phyloP scores from a whole-genome alignment of 2,329 filamentous ascomycete species.

The Calonectria honghensis region DNA sequence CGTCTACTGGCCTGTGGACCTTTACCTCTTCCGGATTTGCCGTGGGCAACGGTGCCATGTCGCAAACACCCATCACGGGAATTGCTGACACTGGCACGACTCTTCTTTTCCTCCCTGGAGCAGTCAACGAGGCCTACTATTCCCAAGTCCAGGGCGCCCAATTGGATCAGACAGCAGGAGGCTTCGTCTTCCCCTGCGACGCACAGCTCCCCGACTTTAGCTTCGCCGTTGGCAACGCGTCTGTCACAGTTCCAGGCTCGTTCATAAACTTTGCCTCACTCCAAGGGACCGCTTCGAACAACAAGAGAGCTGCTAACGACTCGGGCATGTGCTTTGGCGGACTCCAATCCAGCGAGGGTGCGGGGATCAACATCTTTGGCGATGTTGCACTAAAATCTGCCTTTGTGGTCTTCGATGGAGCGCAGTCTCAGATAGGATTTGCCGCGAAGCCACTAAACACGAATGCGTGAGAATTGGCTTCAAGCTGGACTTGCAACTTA shows the following conservation, averaged over 20 bases:
- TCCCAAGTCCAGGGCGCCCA: constrained; percentile 65
- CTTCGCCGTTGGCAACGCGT: constrained; percentile 75
- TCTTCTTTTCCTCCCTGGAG: constrained; percentile 75
- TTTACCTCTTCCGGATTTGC: constrained; percentile 64
- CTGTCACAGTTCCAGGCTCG: constrained; percentile 73
- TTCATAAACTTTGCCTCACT: constrained; percentile 71
- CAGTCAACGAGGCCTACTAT: constrained; percentile 71
- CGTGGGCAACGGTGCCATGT: constrained; percentile 57
- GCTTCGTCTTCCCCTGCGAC: constrained; percentile 69
- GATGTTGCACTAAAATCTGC: constrained; percentile 78
- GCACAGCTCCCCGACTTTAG: constrained; percentile 68
- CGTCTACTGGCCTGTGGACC: constrained; percentile 77
- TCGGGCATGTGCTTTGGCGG: constrained; percentile 76
- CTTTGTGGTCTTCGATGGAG: constrained; percentile 74
- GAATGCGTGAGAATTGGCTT: neutral
- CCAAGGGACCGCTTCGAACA: neutral
- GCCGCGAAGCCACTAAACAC: constrained; percentile 41
- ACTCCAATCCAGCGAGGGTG: constrained; percentile 72
- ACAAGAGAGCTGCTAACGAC: constrained; percentile 16
- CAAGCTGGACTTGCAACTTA: neutral
- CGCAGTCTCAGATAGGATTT: constrained; percentile 49
- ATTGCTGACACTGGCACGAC: constrained; percentile 78
- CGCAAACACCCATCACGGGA: constrained; percentile 58
- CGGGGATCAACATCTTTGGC: constrained; percentile 75
- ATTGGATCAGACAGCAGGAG: constrained; percentile 63